Conservation (phyloP, 2,329 filamentous ascomycete species). For the Gremmenia infestans region DNA sequence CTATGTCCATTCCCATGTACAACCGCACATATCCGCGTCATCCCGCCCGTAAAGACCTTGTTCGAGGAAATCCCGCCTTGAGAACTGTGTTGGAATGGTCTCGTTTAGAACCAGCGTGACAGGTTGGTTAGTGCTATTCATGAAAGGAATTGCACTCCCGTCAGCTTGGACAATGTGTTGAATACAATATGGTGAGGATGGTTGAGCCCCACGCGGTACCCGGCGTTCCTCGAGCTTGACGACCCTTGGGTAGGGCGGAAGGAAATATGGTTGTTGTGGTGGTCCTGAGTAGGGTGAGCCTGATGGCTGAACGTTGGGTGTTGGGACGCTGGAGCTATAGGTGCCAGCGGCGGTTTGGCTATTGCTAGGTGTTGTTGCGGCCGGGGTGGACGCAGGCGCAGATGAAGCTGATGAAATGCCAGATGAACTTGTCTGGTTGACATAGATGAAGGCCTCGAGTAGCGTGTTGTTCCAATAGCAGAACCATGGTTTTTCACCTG, state of each 20-base stretch:
- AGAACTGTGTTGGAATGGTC: constrained; percentile 19
- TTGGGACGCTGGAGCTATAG: constrained; percentile 23
- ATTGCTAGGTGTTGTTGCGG: constrained; percentile 1
- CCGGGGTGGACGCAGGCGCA: constrained; percentile 1
- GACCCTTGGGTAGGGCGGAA: constrained; percentile 47
- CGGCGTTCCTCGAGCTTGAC: constrained; percentile 65
- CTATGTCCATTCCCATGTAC: background rate
- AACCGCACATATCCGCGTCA: background rate
- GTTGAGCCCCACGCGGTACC: constrained; percentile 19
- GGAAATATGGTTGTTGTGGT: constrained; percentile 20
- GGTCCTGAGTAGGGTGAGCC: constrained; percentile 7
- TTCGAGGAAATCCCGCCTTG: constrained; percentile 1
- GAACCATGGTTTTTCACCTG: constrained; percentile 62
- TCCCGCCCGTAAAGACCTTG: background rate
- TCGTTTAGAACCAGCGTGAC: constrained; percentile 27
- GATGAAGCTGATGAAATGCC: constrained; percentile 21
- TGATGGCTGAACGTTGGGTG: constrained; percentile 20
- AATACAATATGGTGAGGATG: constrained; percentile 54
- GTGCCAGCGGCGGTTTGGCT: constrained; percentile 1
- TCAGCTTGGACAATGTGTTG: constrained; percentile 56
- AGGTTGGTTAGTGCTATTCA: constrained; percentile 24
- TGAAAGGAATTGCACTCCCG: constrained; percentile 30
- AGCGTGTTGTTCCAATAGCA: constrained; percentile 66
- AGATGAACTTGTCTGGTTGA: constrained; percentile 36
- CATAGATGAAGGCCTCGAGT: constrained; percentile 63